These are phyloP conservation scores for Purshia tridentata DNA, from an alignment of 306 rosid genomes.

Conservation along the genomic window DNA sequence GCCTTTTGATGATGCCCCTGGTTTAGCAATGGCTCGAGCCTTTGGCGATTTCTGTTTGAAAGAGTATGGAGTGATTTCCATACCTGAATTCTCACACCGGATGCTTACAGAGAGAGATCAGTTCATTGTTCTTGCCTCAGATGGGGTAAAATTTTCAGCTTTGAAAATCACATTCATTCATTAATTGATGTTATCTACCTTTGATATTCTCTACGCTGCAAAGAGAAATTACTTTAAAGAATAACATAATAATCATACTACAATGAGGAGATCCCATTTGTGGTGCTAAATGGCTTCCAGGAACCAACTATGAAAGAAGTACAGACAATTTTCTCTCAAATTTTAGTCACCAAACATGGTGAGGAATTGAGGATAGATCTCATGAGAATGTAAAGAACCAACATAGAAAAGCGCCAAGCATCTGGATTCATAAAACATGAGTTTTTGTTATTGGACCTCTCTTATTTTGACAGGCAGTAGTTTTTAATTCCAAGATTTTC, in stretches of 20 bases:
- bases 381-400: background rate
- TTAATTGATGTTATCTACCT: background rate
- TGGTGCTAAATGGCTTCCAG: conserved; percentile 14
- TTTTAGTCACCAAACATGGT: background rate
- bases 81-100: conserved; percentile 83
- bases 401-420: background rate
- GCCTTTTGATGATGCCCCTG: conserved; percentile 95
- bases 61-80: conserved; percentile 92
- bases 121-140: conserved; percentile 92
- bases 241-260: background rate
- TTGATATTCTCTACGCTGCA: background rate
- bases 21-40: conserved; percentile 99
- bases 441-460: no score
- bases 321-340: background rate
- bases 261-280: background rate
- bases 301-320: background rate
- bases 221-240: background rate
- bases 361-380: background rate
- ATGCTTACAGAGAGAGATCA: conserved; percentile 71
- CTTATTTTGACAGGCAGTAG: no score
- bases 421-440: background rate
- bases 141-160: conserved; percentile 65
- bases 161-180: background rate
- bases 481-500: no score
- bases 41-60: conserved; percentile 95